Evolutionary conservation across 345 rosid genomes (phyloP), one percentile per base, ranked within the genome.

Genomic region (Syzygium aqueum): DNA sequence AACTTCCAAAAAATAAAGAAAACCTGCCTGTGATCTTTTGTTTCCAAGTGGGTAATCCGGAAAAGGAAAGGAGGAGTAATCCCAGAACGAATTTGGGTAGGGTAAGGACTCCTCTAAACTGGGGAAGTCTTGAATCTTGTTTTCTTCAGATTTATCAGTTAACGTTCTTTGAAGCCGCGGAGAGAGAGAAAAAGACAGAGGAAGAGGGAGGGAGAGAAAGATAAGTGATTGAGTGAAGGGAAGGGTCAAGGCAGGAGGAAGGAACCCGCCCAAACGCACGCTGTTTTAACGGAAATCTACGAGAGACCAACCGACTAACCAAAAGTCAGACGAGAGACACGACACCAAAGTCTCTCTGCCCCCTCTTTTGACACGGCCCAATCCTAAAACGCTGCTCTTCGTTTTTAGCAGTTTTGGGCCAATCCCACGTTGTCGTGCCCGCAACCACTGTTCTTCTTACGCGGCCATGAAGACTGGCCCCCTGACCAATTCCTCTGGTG

Each of bases 271-370:
- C 78, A 65, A 85, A 28, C 51, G 88, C 88, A 78, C 85, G 73
- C 88, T n/a, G 88, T 87, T 87, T 87, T 82, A 87, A 87, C 88
- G 88, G 85, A 87, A 87, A 87, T 54, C 88, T 80, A 63, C 37
- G 85, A 23, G 52, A 21, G 87, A 51, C 82, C 82, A 73, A 73
- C 82, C 63, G 25, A 57, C 63, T 40, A 84, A 84, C 54, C 33
- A 84, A 51, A 84, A 28, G 59, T 84, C 85, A 17, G 40, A 52
- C 6, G 46, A 52, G n/a, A 9, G 33, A 84, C 59, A 57, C 85
- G 16, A 84, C 61, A 30, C 23, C 53, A 19, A n/a, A 51, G 49
- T 53, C 63, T 53, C 23, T 11, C 9, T 50, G 0, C 14, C 21
- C 46, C 46, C 12, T 2, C 46, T 33, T 43, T 40, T 8, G 19